These are phyloP conservation scores for Monosporascus sp. DNA, from an alignment of 2,329 filamentous ascomycete species.

Conservation along the genomic window DNA sequence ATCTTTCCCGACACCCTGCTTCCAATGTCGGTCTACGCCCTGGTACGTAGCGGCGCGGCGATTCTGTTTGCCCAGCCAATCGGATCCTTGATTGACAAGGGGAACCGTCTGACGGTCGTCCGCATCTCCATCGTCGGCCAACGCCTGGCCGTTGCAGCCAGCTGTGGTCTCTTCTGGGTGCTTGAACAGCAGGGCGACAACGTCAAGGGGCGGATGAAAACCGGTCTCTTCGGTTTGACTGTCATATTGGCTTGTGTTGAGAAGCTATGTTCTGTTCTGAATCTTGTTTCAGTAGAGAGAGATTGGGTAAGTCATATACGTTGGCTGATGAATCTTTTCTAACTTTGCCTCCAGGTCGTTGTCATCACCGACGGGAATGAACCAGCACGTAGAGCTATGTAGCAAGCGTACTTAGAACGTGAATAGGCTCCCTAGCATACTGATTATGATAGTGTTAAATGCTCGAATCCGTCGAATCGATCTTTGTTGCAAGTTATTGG, in stretches of 20 bases:
- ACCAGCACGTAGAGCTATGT: slow-evolving; percentile 14
- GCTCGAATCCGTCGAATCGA: slow-evolving; percentile 54
- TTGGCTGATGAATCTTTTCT: slow-evolving; percentile 13
- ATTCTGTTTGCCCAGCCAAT: slow-evolving; percentile 54
- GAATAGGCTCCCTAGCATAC: not conserved
- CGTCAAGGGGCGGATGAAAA: slow-evolving; percentile 11
- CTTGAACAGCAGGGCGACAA: slow-evolving; percentile 16
- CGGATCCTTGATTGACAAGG: slow-evolving; percentile 54
- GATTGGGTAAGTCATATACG: slow-evolving; percentile 52
- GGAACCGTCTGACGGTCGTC: slow-evolving; percentile 44
- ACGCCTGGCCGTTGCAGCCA: slow-evolving; percentile 39
- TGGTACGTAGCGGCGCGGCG: slow-evolving; percentile 53
- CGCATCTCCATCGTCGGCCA: slow-evolving; percentile 43
- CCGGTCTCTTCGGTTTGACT: slow-evolving; percentile 28
- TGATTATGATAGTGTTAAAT: slow-evolving; percentile 35
- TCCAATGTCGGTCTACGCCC: slow-evolving; percentile 64
- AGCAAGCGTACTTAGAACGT: not conserved
- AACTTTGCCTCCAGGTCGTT: slow-evolving; percentile 30
- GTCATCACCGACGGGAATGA: slow-evolving; percentile 40
- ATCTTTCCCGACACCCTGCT: slow-evolving; percentile 56
- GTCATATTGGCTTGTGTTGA: slow-evolving; percentile 60
- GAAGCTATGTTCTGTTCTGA: slow-evolving; percentile 60
- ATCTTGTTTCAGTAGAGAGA: slow-evolving; percentile 63
- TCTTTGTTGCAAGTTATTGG: slow-evolving; percentile 51
- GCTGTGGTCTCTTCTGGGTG: slow-evolving; percentile 40